A percentile compares a stretch with the other conserved stretches of the same genome.
Evolutionary conservation across 331 rosid genomes (phyloP).

Genomic region (Malus hybrid): DNA sequence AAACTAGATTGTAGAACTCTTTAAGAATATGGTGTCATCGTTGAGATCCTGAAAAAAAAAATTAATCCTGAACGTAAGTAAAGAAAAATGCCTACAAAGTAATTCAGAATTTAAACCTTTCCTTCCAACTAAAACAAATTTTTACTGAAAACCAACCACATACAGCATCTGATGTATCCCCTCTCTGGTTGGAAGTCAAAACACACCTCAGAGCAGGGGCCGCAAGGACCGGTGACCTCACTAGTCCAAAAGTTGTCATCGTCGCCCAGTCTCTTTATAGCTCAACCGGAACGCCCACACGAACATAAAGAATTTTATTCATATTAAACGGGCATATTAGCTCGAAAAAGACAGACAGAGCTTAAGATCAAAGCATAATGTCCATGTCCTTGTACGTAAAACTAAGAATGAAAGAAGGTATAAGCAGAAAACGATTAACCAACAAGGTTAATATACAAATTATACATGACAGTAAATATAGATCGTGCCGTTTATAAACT

Average conservation of each 20-base stretch:
- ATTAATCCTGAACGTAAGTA: slow-evolving; percentile 1
- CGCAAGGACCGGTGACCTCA: slow-evolving; percentile 83
- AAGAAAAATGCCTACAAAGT: neutral
- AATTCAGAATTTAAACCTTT: neutral
- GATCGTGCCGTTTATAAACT: no score
- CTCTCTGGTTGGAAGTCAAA: slow-evolving; percentile 82
- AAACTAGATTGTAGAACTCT: slow-evolving; percentile 85
- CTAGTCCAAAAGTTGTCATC: slow-evolving; percentile 92
- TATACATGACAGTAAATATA: no score
- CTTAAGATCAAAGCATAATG: neutral
- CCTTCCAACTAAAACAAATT: neutral
- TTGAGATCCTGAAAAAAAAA: slow-evolving; percentile 61
- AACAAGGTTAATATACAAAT: neutral
- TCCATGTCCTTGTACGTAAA: neutral
- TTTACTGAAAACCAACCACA: slow-evolving; percentile 4
- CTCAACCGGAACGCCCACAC: slow-evolving; percentile 75
- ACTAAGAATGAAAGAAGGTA: neutral
- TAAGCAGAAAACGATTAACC: neutral
- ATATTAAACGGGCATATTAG: no score
- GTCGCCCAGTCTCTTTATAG: slow-evolving; percentile 80
- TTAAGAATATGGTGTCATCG: slow-evolving; percentile 69
- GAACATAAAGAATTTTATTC: neutral
- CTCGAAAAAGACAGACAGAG: no score
- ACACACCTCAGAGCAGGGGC: slow-evolving; percentile 91
- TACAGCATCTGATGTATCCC: slow-evolving; percentile 55